Percentiles rank a stretch among this genome's conserved stretches.
Conservation (phyloP, 345 rosid species). For the Cochlearia excelsa region DNA sequence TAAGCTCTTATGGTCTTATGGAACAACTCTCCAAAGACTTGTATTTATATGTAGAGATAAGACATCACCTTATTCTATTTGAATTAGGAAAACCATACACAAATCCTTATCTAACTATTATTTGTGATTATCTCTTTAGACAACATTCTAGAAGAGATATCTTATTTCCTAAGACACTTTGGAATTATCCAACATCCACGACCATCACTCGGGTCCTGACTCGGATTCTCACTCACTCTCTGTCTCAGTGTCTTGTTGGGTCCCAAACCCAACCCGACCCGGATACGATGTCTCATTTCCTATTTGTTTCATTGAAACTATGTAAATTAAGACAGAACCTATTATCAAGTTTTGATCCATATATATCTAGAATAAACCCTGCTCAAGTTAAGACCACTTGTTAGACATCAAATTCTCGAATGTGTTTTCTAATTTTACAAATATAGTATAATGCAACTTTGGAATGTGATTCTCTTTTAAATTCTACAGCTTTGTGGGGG, state of each 20-base stretch:
- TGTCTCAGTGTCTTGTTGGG: conserved; percentile 15
- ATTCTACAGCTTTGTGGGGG: conserved; percentile 29
- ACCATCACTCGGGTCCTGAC: conserved; percentile 33
- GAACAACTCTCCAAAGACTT: too few relatives aligned
- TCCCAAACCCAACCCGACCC: conserved; percentile 26
- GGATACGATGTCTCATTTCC: conserved; percentile 3
- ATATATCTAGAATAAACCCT: conserved; percentile 3
- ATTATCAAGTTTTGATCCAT: conserved; percentile 15
- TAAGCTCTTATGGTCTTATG: too few relatives aligned
- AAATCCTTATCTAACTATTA: too few relatives aligned
- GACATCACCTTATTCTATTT: too few relatives aligned
- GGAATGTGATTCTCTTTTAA: conserved; percentile 31
- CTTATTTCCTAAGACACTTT: too few relatives aligned
- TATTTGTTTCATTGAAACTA: conserved; percentile 6
- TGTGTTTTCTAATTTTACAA: not conserved
- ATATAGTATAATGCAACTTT: conserved; percentile 17
- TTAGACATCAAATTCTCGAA: too few relatives aligned
- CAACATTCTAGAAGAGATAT: too few relatives aligned
- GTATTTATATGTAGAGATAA: too few relatives aligned
- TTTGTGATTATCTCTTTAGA: too few relatives aligned
- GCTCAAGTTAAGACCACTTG: not conserved
- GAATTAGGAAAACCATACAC: too few relatives aligned
- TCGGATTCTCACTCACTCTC: conserved; percentile 31
- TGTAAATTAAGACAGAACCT: conserved; percentile 9
- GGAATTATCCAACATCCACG: not conserved